Percentiles rank a stretch among this genome's conserved stretches.
Evolutionary conservation across 2,329 filamentous ascomycete genomes (phyloP).

Genomic region (Exserohilum turcica): DNA sequence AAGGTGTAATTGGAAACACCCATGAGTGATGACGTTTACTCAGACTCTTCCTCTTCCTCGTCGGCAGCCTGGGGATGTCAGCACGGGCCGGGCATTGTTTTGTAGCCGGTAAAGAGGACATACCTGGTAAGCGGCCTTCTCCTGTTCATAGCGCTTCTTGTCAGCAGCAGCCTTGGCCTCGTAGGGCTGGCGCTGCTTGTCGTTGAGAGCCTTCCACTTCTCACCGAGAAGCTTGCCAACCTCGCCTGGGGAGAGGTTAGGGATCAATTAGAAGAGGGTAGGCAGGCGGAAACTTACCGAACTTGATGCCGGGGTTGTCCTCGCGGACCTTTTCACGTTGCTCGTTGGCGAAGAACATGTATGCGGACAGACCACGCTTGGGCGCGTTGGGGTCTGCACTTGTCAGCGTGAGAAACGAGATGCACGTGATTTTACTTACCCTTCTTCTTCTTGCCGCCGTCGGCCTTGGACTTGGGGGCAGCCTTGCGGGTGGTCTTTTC

Average conservation of each 20-base stretch:
- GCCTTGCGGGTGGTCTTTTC: constrained; percentile 66
- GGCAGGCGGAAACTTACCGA: constrained; percentile 65
- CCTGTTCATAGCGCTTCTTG: constrained; percentile 99
- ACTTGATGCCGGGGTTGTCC: constrained; percentile 96
- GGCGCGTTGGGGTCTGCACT: constrained; percentile 87
- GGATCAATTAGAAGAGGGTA: not conserved
- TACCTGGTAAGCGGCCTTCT: constrained; percentile 78
- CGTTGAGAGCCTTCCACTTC: constrained; percentile 95
- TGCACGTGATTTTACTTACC: constrained; percentile 52
- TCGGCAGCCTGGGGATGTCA: constrained; percentile 35
- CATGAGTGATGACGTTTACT: constrained; percentile 32
- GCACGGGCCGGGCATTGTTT: not conserved
- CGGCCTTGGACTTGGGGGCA: constrained; percentile 51
- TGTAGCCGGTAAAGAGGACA: not conserved
- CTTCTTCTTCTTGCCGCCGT: constrained; percentile 72
- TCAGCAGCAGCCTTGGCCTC: constrained; percentile 95
- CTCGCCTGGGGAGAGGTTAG: constrained; percentile 66
- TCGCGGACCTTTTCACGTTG: constrained; percentile 97
- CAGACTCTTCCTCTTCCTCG: constrained; percentile 51
- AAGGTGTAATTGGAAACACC: constrained; percentile 16
- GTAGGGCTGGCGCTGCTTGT: constrained; percentile 91
- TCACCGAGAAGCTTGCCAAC: constrained; percentile 98
- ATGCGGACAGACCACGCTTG: constrained; percentile 98
- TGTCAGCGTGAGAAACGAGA: constrained; percentile 13
- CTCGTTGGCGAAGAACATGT: constrained; percentile 99